Evolutionary conservation across 2,329 filamentous ascomycete species (phyloP), one percentile per base, ranked within the genome.

Genomic region (Microsporum ferrugineum): DNA sequence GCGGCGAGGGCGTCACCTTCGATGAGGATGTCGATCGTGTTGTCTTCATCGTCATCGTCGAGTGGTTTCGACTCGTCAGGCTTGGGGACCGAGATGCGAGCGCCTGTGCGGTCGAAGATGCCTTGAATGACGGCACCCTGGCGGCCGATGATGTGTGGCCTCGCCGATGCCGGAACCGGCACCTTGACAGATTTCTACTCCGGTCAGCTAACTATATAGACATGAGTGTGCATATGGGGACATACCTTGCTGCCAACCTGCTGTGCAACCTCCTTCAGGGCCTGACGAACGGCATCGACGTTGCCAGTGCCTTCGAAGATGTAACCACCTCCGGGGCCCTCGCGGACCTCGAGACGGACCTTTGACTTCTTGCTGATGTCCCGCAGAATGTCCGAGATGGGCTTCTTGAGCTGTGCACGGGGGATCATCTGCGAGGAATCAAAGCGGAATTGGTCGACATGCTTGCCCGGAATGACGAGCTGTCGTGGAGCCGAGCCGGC

Each of bases 331-430:
- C 84, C 86, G 64, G 85, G 82, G n/a, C 86, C 84, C 63, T 84
- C 82, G 62, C 84, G 84, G 80, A 91, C 87, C 67, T 88, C 86
- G 66, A 99, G 84, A 67, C 85, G 89, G 62, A 91, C 91, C 72
- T 92, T 91, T 63, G 89, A 95, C 71, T 88, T 89, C 76, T 88
- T 89, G 77, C 95, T 96, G 76, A 97, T 89, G 66, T 96, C 91
- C 72, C 89, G 88, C 70, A 96, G 79, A 66, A 94, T 86, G 66
- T 97, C 92, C 36, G 84, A 79, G 58, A 96, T 80, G 5, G 92
- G 89, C 67, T 89, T 89, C 80, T 88, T 95, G 69, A 96, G 79
- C 72, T 95, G 86, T 63, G 78, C 79, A 49, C 87, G 84, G 17
- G 89, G 86, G 55, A 89, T 82, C 71, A 97, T 83, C 71, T 94